Base-by-base conservation (phyloP, 495 filamentous ascomycete genomes). In the Penicillium macrosclerotiorum region DNA sequence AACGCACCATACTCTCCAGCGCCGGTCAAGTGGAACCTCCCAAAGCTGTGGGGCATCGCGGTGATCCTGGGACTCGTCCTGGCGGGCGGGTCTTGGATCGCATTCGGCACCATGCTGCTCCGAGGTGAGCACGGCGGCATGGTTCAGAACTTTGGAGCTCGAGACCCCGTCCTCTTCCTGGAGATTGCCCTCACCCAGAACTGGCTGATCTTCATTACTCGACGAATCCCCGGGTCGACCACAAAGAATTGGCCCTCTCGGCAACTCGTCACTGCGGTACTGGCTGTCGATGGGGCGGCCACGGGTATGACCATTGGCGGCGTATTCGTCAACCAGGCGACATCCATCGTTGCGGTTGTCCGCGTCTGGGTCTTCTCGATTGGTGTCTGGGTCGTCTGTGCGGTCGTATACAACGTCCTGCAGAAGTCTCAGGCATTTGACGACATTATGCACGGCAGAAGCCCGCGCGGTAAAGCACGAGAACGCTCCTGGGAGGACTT, bases 121-220 rank as follows among this genome's bases (percentile, higher is more conserved):
- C 72, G 73, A 40, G 80, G 81, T 27, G 63, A 78, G 47, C 62
- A 84, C 49, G 86, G 83, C 55, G 90, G 90, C 76, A 88, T 95
- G 53, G 83, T 90, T 45, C 85, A 94, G 75, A 88, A 90, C 68
- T 85, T 83, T 53, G 90, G 90, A 74, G 79, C 83, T 57, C 78
- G 84, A 33, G 86, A 95, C 60, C 79, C 81, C 49, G 83, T 96
- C 30, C 63, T 96, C 50, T 95, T 96, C 76, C 82, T 96, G 37
- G 78, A 96, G 66, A 89, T 96, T 65, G 85, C 87, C 9, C 79
- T 95, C 45, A 88, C 90, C 42, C 88, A 95, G 75, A 96, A 93
- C 71, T 95, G 90, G 90, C 80, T 95, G 34, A 96, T 96, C 71
- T 92, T 96, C 75, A 90, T 95, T 67, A 95, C 90, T 46, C 88